A percentile compares a stretch with the other conserved stretches of the same genome.
phyloP scores from a whole-genome alignment of 164 flowering plant genomes.

The Amborella trichopoda region DNA sequence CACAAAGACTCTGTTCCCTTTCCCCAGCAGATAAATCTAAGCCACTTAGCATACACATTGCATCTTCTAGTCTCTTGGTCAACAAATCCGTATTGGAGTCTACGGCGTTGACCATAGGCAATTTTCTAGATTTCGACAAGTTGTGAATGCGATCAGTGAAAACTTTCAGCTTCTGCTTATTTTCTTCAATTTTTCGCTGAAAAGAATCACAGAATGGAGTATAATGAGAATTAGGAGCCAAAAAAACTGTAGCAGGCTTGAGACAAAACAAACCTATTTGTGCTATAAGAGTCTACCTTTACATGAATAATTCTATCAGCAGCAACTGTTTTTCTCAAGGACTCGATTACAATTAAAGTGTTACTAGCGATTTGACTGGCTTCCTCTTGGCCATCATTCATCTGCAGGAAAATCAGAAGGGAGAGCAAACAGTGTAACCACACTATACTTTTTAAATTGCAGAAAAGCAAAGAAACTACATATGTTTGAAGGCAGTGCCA shows the following conservation, averaged over 20 bases:
- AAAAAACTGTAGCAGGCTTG: neutral
- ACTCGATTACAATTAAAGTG: constrained; percentile 39
- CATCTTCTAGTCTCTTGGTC: constrained; percentile 66
- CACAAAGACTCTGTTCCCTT: constrained; percentile 28
- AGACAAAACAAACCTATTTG: neutral
- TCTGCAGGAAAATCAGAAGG: no score
- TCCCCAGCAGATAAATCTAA: constrained; percentile 33
- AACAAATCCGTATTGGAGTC: constrained; percentile 30
- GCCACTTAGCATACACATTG: constrained; percentile 53
- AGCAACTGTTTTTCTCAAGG: constrained; percentile 45
- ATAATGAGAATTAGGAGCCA: neutral
- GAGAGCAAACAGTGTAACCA: no score
- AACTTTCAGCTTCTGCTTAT: constrained; percentile 38
- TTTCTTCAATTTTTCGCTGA: constrained; percentile 77
- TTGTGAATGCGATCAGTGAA: constrained; percentile 30
- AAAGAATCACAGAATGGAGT: neutral
- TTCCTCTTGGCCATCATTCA: constrained; percentile 26
- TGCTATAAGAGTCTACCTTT: constrained; percentile 36
- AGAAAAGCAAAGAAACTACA: no score
- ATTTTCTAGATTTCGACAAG: constrained; percentile 37
- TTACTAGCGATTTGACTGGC: constrained; percentile 15
- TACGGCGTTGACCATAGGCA: constrained; percentile 3
- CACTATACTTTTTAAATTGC: no score
- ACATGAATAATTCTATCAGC: constrained; percentile 32
- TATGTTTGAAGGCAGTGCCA: no score